Base-by-base conservation (phyloP, 768 basidiomycete genomes). In the Leccinum longicurvipes region DNA sequence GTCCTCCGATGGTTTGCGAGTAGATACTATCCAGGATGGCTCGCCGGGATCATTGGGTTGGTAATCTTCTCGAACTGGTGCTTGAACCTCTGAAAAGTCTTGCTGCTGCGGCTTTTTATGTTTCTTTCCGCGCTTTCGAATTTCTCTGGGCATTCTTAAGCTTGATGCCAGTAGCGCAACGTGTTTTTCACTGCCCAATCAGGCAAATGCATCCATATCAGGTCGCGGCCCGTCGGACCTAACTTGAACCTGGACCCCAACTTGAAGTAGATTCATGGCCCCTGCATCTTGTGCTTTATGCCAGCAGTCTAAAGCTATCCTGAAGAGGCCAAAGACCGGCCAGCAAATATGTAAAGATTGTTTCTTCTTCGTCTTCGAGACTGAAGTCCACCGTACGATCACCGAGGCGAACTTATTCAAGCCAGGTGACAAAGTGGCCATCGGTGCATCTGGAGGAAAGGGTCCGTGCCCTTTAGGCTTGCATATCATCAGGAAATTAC, bases 381-480 rank as follows among this genome's bases (percentile, higher is more conserved):
- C 93, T 1, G 97, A 99, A 70, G 87, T 99, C 27, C 97, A 99
- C 76, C 89, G 95, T 69, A 98, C 97, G 1, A 98, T 98, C 67
- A 85, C 78, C 6, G 81, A 91, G 64, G 82, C 91, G 11, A 76
- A 77, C 53, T 77, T 99, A 4, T 99, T 99, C 79, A 85, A 84
- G 67, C 78, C 84, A 11, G 93, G 95, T 31, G 93, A 99, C 74
- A 79, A 84, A 60, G 93, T 99, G 36, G 97, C 97, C 24, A 98
- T 99, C 56, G 97, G 97, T 29, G 97, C 97, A 51, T 97, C 93
- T 51, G 97, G 97, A 46, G 97, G 97, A 45, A 99, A 99, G 82
- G 96, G 96, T 92, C 45, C 51, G 77, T 50, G 12, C 28, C 63
- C 8, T 47, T 17, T 39, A 15, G 9, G 45, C 19, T 39, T 51